Base-by-base conservation (phyloP, 83 land plant genomes). In the Thuja plicata region DNA sequence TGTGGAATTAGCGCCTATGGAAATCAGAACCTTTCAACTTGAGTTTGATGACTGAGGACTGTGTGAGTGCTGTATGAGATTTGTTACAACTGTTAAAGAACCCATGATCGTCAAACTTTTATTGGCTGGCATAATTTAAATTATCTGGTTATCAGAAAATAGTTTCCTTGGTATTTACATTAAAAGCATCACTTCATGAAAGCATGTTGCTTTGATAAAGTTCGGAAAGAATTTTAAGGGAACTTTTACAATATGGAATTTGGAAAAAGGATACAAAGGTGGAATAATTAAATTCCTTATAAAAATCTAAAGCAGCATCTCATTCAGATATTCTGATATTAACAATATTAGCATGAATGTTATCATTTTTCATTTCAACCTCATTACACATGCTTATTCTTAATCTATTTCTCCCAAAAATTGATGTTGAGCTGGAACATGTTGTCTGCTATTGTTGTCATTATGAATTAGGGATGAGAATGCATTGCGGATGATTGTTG, bases 1-100 rank as follows among this genome's bases (percentile, higher is more conserved):
- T n/a, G 55, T 84, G 55, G 86, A 84, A 84, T 35, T 84, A 46
- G 55, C 86, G 12, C 86, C 86, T 3, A 84, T 84, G 86, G 86
- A 84, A 48, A 84, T 84, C 48, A 84, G 57, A 32, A 48, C 86
- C 57, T 84, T 84, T 84, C 86, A 84, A 50, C 41, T 84, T 48
- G 86, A 84, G 35, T 84, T 84, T 50, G 55, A 84, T 50, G 86
- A 84, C 32, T 84, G 35, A 84, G 19, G 57, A 84, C 5, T 48
- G 48, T 78, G 40, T 37, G 19, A 35, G 9, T 27, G 50, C n/a
- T 43, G 24, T 80, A 30, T 84, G 30, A 50, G 54, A 27, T 66
- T 19, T 84, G 37, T 83, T 21, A 21, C 7, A 50, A 46, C 4
- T 3, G 27, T 3, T 30, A 46, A 46, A 54, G 57, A 16, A 54